These are phyloP conservation scores for Pestalotiopsis sp. DNA, from an alignment of 2,329 filamentous ascomycete genomes.

Conservation along the genomic window DNA sequence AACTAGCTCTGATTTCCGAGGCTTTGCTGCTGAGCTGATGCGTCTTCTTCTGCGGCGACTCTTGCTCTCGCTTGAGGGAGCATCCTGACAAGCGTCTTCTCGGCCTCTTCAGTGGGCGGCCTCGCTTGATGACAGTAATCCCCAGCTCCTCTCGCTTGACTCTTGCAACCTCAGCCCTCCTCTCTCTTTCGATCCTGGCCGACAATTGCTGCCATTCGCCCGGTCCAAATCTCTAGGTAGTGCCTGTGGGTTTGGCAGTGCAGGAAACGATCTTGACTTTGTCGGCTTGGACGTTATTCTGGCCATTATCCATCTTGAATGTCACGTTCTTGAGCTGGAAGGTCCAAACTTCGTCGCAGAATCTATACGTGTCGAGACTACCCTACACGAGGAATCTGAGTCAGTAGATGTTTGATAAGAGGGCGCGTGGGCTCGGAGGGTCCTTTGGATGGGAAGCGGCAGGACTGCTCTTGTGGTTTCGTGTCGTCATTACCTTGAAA, in stretches of 20 bases:
- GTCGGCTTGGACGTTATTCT: conserved; percentile 74
- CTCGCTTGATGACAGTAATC: too few relatives aligned
- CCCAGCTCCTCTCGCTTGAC: too few relatives aligned
- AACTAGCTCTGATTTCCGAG: too few relatives aligned
- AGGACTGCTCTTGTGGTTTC: too few relatives aligned
- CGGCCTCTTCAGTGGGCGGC: too few relatives aligned
- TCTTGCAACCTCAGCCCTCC: background rate
- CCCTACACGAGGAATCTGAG: conserved; percentile 56
- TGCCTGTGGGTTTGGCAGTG: conserved; percentile 69
- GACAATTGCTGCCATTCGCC: background rate
- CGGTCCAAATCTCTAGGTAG: background rate
- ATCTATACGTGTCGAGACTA: conserved; percentile 95
- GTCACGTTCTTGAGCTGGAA: conserved; percentile 98
- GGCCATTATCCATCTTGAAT: conserved; percentile 92
- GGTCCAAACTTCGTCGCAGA: conserved; percentile 99
- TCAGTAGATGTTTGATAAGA: background rate
- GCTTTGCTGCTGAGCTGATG: too few relatives aligned
- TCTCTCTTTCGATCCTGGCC: background rate
- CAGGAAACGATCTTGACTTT: conserved; percentile 99
- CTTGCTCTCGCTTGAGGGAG: too few relatives aligned
- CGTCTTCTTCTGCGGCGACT: too few relatives aligned
- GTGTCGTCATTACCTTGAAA: conserved; percentile 77
- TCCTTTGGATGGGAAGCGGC: background rate
- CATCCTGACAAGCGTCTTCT: too few relatives aligned
- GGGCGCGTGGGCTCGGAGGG: background rate